A percentile compares a stretch with the other conserved stretches of the same genome.
Evolutionary conservation across 2,329 filamentous ascomycete species (phyloP).

Genomic region (Colletotrichum australisinense): DNA sequence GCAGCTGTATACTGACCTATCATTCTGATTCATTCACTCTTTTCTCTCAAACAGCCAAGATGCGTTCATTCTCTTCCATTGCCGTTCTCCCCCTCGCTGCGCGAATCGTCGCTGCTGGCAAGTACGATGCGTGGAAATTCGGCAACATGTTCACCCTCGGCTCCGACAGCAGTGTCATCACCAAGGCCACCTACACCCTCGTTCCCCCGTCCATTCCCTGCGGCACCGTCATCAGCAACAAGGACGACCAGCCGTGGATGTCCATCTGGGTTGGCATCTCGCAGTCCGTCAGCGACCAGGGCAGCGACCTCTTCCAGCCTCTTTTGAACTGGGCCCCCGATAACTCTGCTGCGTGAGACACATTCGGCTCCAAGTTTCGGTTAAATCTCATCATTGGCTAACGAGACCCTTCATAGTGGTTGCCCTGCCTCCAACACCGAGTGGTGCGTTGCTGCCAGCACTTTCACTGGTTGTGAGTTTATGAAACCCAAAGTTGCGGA

Average conservation of each 20-base stretch:
- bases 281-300: slow-evolving; percentile 8
- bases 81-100: slow-evolving; percentile 5
- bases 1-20: too few relatives aligned
- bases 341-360: not conserved
- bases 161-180: too few relatives aligned
- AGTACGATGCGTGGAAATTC: slow-evolving; percentile 23
- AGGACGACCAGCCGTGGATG: slow-evolving; percentile 15
- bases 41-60: slow-evolving; percentile 7
- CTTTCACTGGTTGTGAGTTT: too few relatives aligned
- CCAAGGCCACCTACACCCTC: too few relatives aligned
- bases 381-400: not conserved
- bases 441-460: too few relatives aligned
- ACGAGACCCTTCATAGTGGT: not conserved
- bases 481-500: too few relatives aligned
- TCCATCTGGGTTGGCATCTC: slow-evolving; percentile 24
- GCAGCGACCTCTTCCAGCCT: slow-evolving; percentile 6
- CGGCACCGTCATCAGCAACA: not conserved
- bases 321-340: not conserved
- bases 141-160: slow-evolving; percentile 16
- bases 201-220: too few relatives aligned
- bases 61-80: slow-evolving; percentile 1
- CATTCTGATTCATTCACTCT: slow-evolving; percentile 2
- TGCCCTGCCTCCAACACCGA: too few relatives aligned
- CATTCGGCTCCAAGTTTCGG: not conserved
- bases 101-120: slow-evolving; percentile 9